Conservation (phyloP, 441 rosid species). For the Omphalea diandra region DNA sequence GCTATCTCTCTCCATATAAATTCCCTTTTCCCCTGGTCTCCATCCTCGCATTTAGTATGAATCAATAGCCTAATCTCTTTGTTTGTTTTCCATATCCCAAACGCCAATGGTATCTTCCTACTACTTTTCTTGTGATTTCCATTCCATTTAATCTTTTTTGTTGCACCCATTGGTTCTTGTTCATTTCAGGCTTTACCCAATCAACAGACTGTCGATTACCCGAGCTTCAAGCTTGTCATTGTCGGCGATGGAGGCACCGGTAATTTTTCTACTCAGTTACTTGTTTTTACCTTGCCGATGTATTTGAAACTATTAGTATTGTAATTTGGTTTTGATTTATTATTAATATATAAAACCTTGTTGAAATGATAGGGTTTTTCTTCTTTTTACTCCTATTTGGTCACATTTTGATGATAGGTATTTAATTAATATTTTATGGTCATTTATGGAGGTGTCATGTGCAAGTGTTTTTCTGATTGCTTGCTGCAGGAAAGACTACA, state of each 20-base stretch:
- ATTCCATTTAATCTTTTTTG: not conserved
- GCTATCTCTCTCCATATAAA: constrained; percentile 18
- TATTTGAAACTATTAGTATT: too few relatives aligned
- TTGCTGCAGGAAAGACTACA: constrained; percentile 49
- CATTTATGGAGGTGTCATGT: not conserved
- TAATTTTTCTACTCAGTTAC: not conserved
- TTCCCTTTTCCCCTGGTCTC: not conserved
- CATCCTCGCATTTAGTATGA: constrained; percentile 12
- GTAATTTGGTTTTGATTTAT: too few relatives aligned
- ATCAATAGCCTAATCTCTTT: not conserved
- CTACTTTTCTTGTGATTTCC: not conserved
- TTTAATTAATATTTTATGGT: not conserved
- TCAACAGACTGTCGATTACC: constrained; percentile 82
- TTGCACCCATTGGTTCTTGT: not conserved
- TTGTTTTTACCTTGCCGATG: not conserved
- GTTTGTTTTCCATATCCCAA: not conserved
- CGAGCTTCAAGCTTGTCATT: constrained; percentile 65
- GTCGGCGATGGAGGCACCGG: constrained; percentile 74
- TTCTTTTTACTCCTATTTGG: too few relatives aligned
- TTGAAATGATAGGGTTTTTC: not conserved
- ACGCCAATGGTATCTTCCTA: constrained; percentile 25
- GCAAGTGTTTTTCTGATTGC: not conserved
- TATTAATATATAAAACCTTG: too few relatives aligned
- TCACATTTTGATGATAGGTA: too few relatives aligned
- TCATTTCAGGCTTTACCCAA: constrained; percentile 67